A percentile compares a stretch with the other conserved stretches of the same genome.
Evolutionary conservation across 345 rosid species (phyloP).

Genomic region (Cardiospermum halicacabum): DNA sequence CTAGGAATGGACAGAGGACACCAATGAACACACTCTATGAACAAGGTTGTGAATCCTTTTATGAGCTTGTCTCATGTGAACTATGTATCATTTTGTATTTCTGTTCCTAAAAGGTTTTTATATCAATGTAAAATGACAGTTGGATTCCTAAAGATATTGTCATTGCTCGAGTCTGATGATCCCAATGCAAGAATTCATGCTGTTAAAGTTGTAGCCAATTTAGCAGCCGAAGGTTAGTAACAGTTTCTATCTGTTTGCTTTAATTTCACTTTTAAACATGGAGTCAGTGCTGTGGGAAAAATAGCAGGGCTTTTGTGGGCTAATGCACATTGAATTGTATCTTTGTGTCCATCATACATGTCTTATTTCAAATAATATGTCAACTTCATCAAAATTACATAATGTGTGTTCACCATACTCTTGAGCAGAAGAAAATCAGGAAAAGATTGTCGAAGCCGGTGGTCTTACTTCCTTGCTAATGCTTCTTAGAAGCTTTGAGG

Average conservation of each 20-base stretch:
- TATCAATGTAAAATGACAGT: constrained; percentile 37
- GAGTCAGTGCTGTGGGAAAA: neutral
- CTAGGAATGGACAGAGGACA: constrained; percentile 62
- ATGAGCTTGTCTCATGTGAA: neutral
- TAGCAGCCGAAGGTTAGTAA: constrained; percentile 90
- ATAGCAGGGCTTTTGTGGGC: neutral
- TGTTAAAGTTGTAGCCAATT: constrained; percentile 95
- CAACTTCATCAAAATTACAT: neutral
- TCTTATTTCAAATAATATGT: neutral
- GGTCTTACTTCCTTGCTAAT: constrained; percentile 83
- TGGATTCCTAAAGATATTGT: constrained; percentile 83
- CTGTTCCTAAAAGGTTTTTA: constrained; percentile 15
- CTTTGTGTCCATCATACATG: too few species aligned
- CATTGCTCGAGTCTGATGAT: constrained; percentile 91
- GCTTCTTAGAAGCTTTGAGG: constrained; percentile 87
- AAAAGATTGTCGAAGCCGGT: constrained; percentile 96
- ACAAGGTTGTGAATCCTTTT: constrained; percentile 55
- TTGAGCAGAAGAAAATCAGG: constrained; percentile 82
- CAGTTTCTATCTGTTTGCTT: constrained; percentile 3
- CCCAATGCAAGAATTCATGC: constrained; percentile 92
- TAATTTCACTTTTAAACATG: neutral
- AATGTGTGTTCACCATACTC: constrained; percentile 3
- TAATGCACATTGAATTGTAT: neutral
- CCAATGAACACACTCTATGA: constrained; percentile 74
- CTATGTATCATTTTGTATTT: neutral